A percentile compares a stretch with the other conserved stretches of the same genome.
Evolutionary conservation across 306 rosid species (phyloP).

Genomic region (Sicyos edulis): DNA sequence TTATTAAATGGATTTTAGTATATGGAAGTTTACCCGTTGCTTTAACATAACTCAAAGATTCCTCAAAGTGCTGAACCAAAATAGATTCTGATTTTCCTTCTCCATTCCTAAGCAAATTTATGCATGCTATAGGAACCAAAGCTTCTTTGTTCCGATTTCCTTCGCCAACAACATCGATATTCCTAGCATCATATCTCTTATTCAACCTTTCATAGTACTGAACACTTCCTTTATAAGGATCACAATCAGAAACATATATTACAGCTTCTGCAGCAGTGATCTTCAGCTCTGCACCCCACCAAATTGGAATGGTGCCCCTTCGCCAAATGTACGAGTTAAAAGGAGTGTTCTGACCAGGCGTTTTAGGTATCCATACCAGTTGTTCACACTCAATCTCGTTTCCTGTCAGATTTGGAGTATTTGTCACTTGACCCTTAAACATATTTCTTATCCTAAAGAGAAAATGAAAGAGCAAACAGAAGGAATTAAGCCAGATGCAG

Average conservation of each 20-base stretch:
- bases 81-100: constrained; percentile 92
- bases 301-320: constrained; percentile 96
- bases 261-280: constrained; percentile 97
- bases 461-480: not conserved
- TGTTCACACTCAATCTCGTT: constrained; percentile 99
- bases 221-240: constrained; percentile 83
- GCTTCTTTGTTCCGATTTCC: constrained; percentile 54
- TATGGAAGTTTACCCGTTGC: constrained; percentile 65
- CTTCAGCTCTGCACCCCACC: constrained; percentile 99
- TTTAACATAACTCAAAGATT: constrained; percentile 67
- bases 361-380: constrained; percentile 87
- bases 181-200: constrained; percentile 78
- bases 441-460: not conserved
- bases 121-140: constrained; percentile 76
- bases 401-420: constrained; percentile 49
- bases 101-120: constrained; percentile 84
- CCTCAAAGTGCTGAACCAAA: constrained; percentile 87
- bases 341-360: constrained; percentile 76
- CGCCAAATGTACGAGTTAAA: constrained; percentile 86
- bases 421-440: not conserved
- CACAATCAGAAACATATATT: constrained; percentile 77
- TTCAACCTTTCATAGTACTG: constrained; percentile 81
- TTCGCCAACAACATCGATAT: constrained; percentile 38
- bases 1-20: constrained; percentile 66
- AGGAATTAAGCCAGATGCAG: not conserved